Evolutionary conservation across 1,284 basidiomycete species (phyloP), one percentile per base, ranked within the genome.

Genomic region (Trichosporon sp.): DNA sequence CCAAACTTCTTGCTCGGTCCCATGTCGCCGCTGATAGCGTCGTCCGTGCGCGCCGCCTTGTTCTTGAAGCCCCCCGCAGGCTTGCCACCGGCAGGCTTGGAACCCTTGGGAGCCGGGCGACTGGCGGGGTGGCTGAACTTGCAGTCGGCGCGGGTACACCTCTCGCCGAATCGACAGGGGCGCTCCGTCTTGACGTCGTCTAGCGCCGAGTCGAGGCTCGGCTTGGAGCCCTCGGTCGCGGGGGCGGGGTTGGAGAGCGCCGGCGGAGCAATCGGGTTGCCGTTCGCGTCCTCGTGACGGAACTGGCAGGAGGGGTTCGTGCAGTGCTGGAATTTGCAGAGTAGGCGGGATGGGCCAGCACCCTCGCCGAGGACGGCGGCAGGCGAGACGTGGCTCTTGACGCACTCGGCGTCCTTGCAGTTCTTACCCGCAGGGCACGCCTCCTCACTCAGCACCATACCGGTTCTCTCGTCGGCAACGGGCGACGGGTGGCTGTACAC

Each of bases 401-500:
- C 89, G 80, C 94, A 96, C 83, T 96, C 93, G 79, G 92, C 90
- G 81, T 97, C 93, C 80, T 91, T 91, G 84, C 95, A 98, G 61
- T 91, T 86, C 79, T 90, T 91, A 19, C 92, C 92, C 56, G 90
- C 89, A 77, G 81, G 78, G 81, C 94, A 97, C 21, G 92, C 87
- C 74, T 96, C 95, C 73, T 92, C 94, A 77, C 91, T 94, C 71
- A 97, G 86, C 1, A 97, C 95, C 75, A 98, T 88, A n/a, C 94
- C 95, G n/a, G 79, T 82, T 79, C 91, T 93, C 84, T 96, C 93
- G 35, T 94, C 95, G 1, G 95, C 94, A 0, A 93, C 92, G 14
- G 95, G 94, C 4, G 92, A 93, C 2, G 95, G 93, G 82, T 98
- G 95, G 10, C 92, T 92, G 84, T 90, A 97, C 19, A 90, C 88